phyloP scores from a whole-genome alignment of 192 early-diverging fungal species.

The Coemansia nantahalensis region DNA sequence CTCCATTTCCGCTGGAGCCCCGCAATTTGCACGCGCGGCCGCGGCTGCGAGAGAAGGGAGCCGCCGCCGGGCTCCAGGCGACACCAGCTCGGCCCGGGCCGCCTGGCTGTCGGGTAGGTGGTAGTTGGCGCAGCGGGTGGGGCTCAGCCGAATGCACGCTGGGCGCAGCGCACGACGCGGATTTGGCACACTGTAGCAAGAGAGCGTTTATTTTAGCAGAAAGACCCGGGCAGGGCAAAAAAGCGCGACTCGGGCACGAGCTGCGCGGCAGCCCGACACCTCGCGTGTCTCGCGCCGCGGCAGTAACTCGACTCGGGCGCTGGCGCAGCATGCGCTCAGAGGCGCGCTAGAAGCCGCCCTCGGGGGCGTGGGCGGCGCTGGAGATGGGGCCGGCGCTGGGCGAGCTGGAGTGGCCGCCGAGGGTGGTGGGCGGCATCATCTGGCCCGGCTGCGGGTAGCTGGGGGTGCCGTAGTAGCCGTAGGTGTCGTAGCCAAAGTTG shows the following conservation, averaged over 20 bases:
- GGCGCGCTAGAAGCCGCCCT: slow-evolving; percentile 14
- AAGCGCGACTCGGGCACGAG: too few species aligned
- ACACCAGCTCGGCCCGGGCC: not conserved
- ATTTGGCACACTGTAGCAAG: too few species aligned
- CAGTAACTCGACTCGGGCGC: too few species aligned
- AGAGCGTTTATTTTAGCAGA: too few species aligned
- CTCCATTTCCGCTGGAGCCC: slow-evolving; percentile 15
- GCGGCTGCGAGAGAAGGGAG: too few species aligned
- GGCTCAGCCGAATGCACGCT: not conserved
- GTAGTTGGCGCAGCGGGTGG: not conserved
- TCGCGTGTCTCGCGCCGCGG: too few species aligned
- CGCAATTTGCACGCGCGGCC: too few species aligned
- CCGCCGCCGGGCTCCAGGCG: too few species aligned
- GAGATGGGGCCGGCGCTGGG: slow-evolving; percentile 12
- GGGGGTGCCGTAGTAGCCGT: slow-evolving; percentile 47
- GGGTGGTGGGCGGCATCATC: slow-evolving; percentile 33
- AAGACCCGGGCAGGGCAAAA: too few species aligned
- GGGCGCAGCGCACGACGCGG: too few species aligned
- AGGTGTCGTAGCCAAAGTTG: slow-evolving; percentile 45
- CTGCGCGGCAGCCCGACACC: too few species aligned
- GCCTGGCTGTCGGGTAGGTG: not conserved
- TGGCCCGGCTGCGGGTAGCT: slow-evolving; percentile 48
- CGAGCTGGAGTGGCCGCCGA: slow-evolving; percentile 3
- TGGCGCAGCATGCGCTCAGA: not conserved
- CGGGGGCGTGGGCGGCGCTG: slow-evolving; percentile 14